These are phyloP conservation scores for Backusella mclennaniae DNA, from an alignment of 192 early-diverging fungal genomes.

Conservation along the genomic window DNA sequence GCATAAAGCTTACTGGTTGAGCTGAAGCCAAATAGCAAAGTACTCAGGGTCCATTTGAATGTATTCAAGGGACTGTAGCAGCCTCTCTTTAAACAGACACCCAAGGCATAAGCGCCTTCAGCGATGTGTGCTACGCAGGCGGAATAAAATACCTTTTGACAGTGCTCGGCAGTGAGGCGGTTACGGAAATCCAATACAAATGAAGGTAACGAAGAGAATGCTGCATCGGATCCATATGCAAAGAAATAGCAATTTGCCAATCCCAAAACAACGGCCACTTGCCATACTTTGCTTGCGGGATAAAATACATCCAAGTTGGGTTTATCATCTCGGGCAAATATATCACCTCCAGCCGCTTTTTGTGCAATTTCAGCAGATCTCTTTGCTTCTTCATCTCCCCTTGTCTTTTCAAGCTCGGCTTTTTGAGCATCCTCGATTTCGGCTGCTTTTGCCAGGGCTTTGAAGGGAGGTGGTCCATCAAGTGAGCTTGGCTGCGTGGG, in stretches of 20 bases:
- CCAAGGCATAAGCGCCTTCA: conserved; percentile 23
- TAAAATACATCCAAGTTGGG: conserved; percentile 22
- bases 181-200: not conserved
- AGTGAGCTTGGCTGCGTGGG: conserved; percentile 34
- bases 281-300: not conserved
- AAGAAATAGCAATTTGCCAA: not conserved
- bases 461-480: conserved; percentile 33
- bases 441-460: conserved; percentile 28
- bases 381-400: not conserved
- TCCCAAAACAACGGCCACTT: not conserved
- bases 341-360: conserved; percentile 9
- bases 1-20: conserved; percentile 21
- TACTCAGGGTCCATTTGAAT: conserved; percentile 32
- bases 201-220: not conserved
- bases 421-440: conserved; percentile 17
- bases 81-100: conserved; percentile 24
- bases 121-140: conserved; percentile 19
- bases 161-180: not conserved
- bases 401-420: not conserved
- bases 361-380: conserved; percentile 16
- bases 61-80: conserved; percentile 30
- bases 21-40: conserved; percentile 22
- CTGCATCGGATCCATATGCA: not conserved
- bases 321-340: conserved; percentile 10
- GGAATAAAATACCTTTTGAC: not conserved